Evolutionary conservation across 805 yeast genomes (phyloP).

Genomic region (Monosporozyma siamensis): DNA sequence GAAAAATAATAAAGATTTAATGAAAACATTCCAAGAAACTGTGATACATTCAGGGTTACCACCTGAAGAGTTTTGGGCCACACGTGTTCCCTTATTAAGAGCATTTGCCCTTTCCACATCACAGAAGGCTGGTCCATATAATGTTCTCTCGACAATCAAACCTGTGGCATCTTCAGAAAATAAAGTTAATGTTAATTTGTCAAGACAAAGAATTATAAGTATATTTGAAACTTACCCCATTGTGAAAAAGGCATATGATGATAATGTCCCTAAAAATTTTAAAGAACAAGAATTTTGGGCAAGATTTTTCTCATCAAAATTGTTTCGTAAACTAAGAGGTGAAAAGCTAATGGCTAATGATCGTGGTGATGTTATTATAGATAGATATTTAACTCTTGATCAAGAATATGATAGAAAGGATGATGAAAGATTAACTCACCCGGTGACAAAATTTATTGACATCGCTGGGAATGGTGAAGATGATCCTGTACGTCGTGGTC

Average conservation of each 20-base stretch:
- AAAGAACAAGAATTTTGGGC: slow-evolving; percentile 95
- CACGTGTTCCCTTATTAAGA: slow-evolving; percentile 67
- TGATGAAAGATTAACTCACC: slow-evolving; percentile 34
- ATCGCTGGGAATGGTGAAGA: slow-evolving; percentile 74
- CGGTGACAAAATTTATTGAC: slow-evolving; percentile 65
- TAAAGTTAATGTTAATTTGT: slow-evolving; percentile 84
- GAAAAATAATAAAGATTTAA: slow-evolving; percentile 55
- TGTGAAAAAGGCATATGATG: slow-evolving; percentile 79
- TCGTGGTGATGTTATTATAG: slow-evolving; percentile 77
- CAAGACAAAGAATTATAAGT: slow-evolving; percentile 81
- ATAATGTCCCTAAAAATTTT: slow-evolving; percentile 73
- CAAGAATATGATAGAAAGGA: slow-evolving; percentile 45
- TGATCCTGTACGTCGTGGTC: slow-evolving; percentile 66
- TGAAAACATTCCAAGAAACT: slow-evolving; percentile 75
- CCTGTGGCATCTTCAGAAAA: slow-evolving; percentile 91
- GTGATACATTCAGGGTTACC: slow-evolving; percentile 71
- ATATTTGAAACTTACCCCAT: slow-evolving; percentile 90
- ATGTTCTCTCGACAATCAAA: slow-evolving; percentile 84
- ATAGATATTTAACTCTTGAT: slow-evolving; percentile 68
- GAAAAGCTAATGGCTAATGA: slow-evolving; percentile 69
- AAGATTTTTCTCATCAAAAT: slow-evolving; percentile 80
- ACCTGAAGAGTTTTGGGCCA: slow-evolving; percentile 80
- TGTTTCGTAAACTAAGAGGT: slow-evolving; percentile 82
- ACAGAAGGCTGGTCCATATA: slow-evolving; percentile 88
- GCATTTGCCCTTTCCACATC: slow-evolving; percentile 78